Conservation (phyloP, 306 rosid species). For the Oemleria cerasiformis region DNA sequence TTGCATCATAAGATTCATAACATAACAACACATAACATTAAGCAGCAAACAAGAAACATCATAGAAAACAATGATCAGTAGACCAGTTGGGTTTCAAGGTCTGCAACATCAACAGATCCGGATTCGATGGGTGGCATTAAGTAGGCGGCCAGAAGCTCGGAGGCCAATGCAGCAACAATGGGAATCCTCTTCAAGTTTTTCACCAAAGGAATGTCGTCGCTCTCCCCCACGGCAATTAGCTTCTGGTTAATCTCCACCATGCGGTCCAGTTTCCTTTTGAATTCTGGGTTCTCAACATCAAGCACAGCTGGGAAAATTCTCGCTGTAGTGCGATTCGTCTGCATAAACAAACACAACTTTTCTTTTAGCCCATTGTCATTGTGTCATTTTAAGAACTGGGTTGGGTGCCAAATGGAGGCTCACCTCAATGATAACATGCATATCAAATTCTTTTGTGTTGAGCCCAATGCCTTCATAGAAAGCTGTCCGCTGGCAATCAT, state of each 20-base stretch:
- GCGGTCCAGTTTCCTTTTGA: conserved; percentile 81
- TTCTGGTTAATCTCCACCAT: conserved; percentile 84
- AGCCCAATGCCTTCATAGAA: conserved; percentile 98
- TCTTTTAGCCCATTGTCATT: too few relatives aligned
- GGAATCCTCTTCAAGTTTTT: conserved; percentile 96
- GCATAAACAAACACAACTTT: conserved; percentile 17
- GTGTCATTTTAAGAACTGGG: too few relatives aligned
- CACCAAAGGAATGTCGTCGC: conserved; percentile 56
- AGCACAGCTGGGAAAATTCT: conserved; percentile 93
- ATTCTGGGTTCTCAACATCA: conserved; percentile 96
- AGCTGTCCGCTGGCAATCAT: conserved; percentile 94
- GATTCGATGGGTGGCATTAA: conserved; percentile 93
- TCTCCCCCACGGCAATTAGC: conserved; percentile 73
- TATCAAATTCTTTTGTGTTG: conserved; percentile 87
- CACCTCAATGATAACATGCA: conserved; percentile 99
- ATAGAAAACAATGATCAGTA: conserved; percentile 44
- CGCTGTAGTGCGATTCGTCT: conserved; percentile 98
- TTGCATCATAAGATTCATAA: background rate
- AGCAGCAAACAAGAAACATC: too few relatives aligned
- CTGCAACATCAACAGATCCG: conserved; percentile 94
- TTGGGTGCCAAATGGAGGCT: conserved; percentile 14
- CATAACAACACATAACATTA: background rate
- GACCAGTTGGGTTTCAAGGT: conserved; percentile 79
- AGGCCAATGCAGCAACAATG: conserved; percentile 68
- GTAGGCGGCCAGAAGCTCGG: conserved; percentile 84